Conservation (phyloP, 345 rosid species). For the Erysimum cheiranthoides region DNA sequence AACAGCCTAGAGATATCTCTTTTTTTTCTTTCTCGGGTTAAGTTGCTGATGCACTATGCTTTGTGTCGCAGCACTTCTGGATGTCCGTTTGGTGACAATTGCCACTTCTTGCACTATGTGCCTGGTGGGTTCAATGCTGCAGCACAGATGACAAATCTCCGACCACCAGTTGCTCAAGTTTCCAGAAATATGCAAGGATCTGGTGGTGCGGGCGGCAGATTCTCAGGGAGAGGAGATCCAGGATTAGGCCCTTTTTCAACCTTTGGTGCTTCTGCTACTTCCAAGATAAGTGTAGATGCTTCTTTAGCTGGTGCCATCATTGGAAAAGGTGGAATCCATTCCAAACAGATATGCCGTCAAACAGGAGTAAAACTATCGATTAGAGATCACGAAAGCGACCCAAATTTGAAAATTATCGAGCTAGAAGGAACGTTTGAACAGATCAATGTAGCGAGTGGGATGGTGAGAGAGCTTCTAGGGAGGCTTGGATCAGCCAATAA, state of each 20-base stretch:
- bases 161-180: slow-evolving; percentile 51
- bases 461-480: slow-evolving; percentile 76
- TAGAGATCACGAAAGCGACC: slow-evolving; percentile 71
- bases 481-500: slow-evolving; percentile 50
- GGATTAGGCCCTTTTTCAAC: slow-evolving; percentile 57
- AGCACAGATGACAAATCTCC: slow-evolving; percentile 76
- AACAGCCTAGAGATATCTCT: neutral
- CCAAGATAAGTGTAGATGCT: slow-evolving; percentile 85
- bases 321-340: slow-evolving; percentile 81
- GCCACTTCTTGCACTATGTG: slow-evolving; percentile 84
- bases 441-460: slow-evolving; percentile 78
- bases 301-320: slow-evolving; percentile 87
- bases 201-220: slow-evolving; percentile 54
- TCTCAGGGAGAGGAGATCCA: slow-evolving; percentile 52
- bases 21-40: neutral
- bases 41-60: slow-evolving; percentile 19
- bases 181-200: slow-evolving; percentile 61
- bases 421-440: slow-evolving; percentile 88
- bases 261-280: slow-evolving; percentile 84
- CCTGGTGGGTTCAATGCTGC: slow-evolving; percentile 86
- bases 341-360: slow-evolving; percentile 77
- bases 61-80: slow-evolving; percentile 74
- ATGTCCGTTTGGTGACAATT: slow-evolving; percentile 91
- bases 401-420: slow-evolving; percentile 72
- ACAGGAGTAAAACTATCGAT: slow-evolving; percentile 83